Evolutionary conservation across 2,329 filamentous ascomycete species (phyloP), one percentile per base, ranked within the genome.

Genomic region (Lithohypha guttulata): DNA sequence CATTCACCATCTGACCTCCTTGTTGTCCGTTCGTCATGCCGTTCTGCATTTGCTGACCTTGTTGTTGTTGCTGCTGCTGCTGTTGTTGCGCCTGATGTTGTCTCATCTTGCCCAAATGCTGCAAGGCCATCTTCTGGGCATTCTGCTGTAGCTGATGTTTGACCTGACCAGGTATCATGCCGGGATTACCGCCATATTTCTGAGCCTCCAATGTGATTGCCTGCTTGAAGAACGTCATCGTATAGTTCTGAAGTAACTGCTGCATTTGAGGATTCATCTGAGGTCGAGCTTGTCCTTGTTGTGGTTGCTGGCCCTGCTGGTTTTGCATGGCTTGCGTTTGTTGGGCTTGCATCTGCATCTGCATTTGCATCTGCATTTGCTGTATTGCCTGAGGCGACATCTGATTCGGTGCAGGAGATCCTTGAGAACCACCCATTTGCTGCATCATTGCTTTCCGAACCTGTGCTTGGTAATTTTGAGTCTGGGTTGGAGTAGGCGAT

Each of bases 371-470:
- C 23, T 51, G 49, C 9, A 35, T 30, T 20, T 44, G 26, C 28
- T 51, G 50, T 34, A 44, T 44, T 34, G 45, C 46, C 19, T 50
- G 46, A 26, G 46, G 47, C 6, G 43, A 48, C 46, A 51, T 49
- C 13, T 46, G 43, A 32, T 45, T 47, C 9, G 43, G 44, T n/a
- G 33, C 42, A n/a, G 47, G 47, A 6, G 46, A 47, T 11, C 46
- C 38, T 13, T 48, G 46, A 13, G 19, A 21, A 30, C 37, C 42
- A 30, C 37, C 42, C n/a, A 32, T 26, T 39, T 46, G 44, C 26
- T 44, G 42, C n/a, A 49, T 41, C 25, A 34, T 44, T 38, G 47
- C 42, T 14, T 28, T 27, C 10, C 27, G 35, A 37, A 49, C 43
- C 21, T 51, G 51, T 19, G 46, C 45, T 13, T 50, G 45, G 36